phyloP scores from a whole-genome alignment of 495 filamentous ascomycete species.

The Daldinia loculata region DNA sequence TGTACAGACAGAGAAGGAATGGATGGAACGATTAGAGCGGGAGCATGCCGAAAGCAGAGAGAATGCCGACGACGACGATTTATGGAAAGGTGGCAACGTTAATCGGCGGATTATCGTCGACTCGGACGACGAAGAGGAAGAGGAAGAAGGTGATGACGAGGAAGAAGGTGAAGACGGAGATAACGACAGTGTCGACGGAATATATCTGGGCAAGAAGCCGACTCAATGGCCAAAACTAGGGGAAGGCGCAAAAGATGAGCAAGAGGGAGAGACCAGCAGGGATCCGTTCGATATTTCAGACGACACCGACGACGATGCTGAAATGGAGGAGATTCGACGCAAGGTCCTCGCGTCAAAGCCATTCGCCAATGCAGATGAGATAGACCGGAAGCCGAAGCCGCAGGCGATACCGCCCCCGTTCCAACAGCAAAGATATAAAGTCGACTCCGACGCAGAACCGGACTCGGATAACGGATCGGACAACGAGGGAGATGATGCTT shows the following conservation, averaged over 20 bases:
- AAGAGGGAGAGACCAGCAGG: conserved; percentile 60
- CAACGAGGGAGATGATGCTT: conserved; percentile 59
- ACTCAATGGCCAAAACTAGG: conserved; percentile 47
- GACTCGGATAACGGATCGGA: conserved; percentile 76
- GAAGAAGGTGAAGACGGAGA: conserved; percentile 49
- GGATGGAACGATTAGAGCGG: conserved; percentile 87
- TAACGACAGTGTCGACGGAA: conserved; percentile 56
- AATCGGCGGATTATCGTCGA: conserved; percentile 69
- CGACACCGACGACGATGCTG: conserved; percentile 80
- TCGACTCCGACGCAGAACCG: conserved; percentile 77
- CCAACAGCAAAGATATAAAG: conserved; percentile 53
- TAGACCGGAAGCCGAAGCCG: conserved; percentile 60
- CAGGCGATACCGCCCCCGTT: conserved; percentile 65
- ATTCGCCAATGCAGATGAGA: conserved; percentile 72
- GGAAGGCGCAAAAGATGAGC: conserved; percentile 39
- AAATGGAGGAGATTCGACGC: conserved; percentile 89
- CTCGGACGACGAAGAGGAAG: conserved; percentile 64
- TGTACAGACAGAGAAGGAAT: conserved; percentile 83
- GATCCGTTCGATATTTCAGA: conserved; percentile 79
- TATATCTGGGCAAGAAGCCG: conserved; percentile 65
- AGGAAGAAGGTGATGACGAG: conserved; percentile 59
- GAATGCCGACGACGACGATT: conserved; percentile 69
- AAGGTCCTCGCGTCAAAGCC: conserved; percentile 86
- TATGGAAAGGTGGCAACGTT: conserved; percentile 86
- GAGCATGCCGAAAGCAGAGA: conserved; percentile 86